Conservation (phyloP, 208 protist genomes). For the Leishmania amazonensis region DNA sequence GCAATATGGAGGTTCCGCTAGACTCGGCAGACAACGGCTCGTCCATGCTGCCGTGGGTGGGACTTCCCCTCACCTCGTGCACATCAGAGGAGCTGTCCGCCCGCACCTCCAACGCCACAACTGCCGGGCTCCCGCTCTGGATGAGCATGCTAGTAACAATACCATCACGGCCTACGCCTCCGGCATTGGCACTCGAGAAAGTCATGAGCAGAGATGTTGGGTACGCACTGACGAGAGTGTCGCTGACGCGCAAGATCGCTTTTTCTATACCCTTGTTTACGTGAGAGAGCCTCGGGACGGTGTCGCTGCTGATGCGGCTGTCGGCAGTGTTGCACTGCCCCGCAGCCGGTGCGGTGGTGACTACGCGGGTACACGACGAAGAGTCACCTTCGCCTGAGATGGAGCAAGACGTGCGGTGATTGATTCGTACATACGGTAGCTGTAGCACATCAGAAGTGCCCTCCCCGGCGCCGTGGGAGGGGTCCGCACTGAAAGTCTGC, state of each 20-base stretch:
- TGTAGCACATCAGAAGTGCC: neutral
- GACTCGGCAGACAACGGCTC: neutral
- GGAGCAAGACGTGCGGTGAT: neutral
- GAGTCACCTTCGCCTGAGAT: neutral
- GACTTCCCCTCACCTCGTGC: neutral
- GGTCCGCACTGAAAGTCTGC: neutral
- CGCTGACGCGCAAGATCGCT: conserved; percentile 4
- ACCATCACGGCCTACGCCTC: neutral
- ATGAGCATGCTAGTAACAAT: conserved; percentile 16
- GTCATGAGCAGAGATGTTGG: conserved; percentile 25
- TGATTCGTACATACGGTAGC: neutral
- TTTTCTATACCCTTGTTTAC: conserved; percentile 10
- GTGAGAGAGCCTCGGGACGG: conserved; percentile 12
- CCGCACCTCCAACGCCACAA: conserved; percentile 20
- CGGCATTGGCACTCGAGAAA: neutral
- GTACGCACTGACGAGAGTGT: conserved; percentile 12
- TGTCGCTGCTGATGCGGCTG: conserved; percentile 18
- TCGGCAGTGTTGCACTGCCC: neutral
- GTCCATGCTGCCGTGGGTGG: neutral
- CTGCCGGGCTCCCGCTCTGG: conserved; percentile 13
- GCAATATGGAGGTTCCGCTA: conserved; percentile 21
- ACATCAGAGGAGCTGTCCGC: neutral
- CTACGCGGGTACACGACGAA: neutral
- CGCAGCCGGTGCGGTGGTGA: conserved; percentile 2
- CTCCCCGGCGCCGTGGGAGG: neutral